Percentiles rank a stretch among this genome's conserved stretches.
Evolutionary conservation across 2,329 filamentous ascomycete species (phyloP).

Genomic region (Hymenoscyphus linearis): DNA sequence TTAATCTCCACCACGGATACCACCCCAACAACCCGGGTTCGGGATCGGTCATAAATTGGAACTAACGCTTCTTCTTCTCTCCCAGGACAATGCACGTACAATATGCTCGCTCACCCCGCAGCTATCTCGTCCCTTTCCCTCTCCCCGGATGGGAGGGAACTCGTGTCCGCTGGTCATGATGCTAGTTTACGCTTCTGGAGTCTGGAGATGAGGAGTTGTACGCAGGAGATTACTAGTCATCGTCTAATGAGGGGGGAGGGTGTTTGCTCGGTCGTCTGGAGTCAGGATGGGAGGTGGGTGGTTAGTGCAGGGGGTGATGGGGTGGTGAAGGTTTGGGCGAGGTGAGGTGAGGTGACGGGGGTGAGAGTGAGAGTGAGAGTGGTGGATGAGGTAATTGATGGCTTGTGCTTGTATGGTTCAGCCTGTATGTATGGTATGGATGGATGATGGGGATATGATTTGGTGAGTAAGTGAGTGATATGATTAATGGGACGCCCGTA

Average conservation of each 20-base stretch:
- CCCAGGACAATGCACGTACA: constrained; percentile 95
- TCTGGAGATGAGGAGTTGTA: constrained; percentile 89
- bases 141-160: constrained; percentile 87
- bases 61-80: neutral
- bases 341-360: constrained; percentile 33
- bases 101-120: constrained; percentile 93
- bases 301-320: constrained; percentile 93
- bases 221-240: constrained; percentile 90
- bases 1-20: too few relatives aligned
- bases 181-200: constrained; percentile 96
- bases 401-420: too few relatives aligned
- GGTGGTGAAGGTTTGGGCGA: constrained; percentile 84
- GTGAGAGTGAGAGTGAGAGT: neutral
- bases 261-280: constrained; percentile 92
- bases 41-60: too few relatives aligned
- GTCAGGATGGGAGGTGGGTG: constrained; percentile 88
- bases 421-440: too few relatives aligned
- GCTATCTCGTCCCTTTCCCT: constrained; percentile 88
- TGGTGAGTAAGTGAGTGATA: too few relatives aligned
- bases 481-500: too few relatives aligned
- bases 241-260: constrained; percentile 94
- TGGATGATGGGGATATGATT: too few relatives aligned
- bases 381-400: too few relatives aligned
- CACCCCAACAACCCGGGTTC: too few relatives aligned
- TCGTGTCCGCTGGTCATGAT: constrained; percentile 94